Conservation (phyloP, 148 eudicot genomes). For the Nepenthes gracilis region DNA sequence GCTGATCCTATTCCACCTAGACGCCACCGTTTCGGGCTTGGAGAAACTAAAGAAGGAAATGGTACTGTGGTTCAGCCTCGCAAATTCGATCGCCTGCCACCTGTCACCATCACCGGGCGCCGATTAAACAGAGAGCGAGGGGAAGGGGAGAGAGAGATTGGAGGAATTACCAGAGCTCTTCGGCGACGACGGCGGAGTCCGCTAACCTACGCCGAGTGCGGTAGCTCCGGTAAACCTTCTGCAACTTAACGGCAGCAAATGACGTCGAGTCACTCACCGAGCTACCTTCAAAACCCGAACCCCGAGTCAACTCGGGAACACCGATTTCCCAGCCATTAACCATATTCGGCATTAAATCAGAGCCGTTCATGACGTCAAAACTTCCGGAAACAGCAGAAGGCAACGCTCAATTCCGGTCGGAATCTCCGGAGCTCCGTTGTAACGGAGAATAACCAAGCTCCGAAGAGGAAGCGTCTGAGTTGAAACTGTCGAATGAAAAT, state of each 20-base stretch:
- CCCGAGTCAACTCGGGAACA: too few species aligned
- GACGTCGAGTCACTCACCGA: not conserved
- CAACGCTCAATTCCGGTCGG: too few species aligned
- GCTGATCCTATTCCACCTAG: slow-evolving; percentile 66
- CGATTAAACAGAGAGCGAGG: not conserved
- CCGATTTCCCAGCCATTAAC: too few species aligned
- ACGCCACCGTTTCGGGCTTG: slow-evolving; percentile 56
- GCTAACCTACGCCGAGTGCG: slow-evolving; percentile 83
- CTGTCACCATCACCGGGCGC: slow-evolving; percentile 16
- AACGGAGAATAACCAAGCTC: too few species aligned
- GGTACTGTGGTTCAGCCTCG: slow-evolving; percentile 63
- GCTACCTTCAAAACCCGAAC: too few species aligned
- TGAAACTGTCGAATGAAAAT: too few species aligned
- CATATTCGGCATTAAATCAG: too few species aligned
- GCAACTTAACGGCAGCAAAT: slow-evolving; percentile 49
- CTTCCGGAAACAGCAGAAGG: too few species aligned
- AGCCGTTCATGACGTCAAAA: too few species aligned
- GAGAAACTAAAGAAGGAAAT: slow-evolving; percentile 62
- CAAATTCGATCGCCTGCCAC: slow-evolving; percentile 89
- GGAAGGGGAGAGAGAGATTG: not conserved
- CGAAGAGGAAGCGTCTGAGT: too few species aligned
- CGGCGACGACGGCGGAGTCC: slow-evolving; percentile 81
- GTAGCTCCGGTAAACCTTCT: slow-evolving; percentile 75
- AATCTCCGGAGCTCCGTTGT: too few species aligned
- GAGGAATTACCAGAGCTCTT: slow-evolving; percentile 54